A percentile compares a stretch with the other conserved stretches of the same genome.
phyloP scores from a whole-genome alignment of 192 early-diverging fungal species.

The Phlyctochytrium planicorne region DNA sequence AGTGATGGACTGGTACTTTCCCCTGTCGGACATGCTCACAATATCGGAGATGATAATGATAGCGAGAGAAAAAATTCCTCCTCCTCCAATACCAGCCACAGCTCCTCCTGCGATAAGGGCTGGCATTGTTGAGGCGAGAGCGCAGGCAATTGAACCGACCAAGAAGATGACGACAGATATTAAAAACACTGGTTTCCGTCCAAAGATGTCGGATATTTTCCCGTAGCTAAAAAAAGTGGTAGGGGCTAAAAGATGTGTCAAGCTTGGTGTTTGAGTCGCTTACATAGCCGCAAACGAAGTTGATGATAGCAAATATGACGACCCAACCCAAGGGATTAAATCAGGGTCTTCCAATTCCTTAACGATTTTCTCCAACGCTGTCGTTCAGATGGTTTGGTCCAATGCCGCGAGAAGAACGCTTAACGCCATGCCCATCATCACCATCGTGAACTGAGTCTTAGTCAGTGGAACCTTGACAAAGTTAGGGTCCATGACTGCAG shows the following conservation, averaged over 20 bases:
- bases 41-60: conserved; percentile 76
- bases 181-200: conserved; percentile 72
- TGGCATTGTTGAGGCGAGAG: conserved; percentile 55
- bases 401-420: conserved; percentile 8
- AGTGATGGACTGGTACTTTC: conserved; percentile 76
- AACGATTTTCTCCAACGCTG: conserved; percentile 32
- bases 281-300: conserved; percentile 39
- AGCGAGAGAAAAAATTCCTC: conserved; percentile 74
- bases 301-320: not conserved
- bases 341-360: conserved; percentile 4
- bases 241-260: conserved; percentile 33
- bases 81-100: conserved; percentile 78
- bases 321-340: conserved; percentile 25
- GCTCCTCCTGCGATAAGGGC: conserved; percentile 74
- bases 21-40: conserved; percentile 23
- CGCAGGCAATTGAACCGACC: conserved; percentile 80
- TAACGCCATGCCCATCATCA: conserved; percentile 1
- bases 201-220: conserved; percentile 78
- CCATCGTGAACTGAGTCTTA: conserved; percentile 4
- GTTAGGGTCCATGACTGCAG: too few species aligned
- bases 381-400: conserved; percentile 16
- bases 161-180: conserved; percentile 75
- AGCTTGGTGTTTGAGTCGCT: conserved; percentile 62
- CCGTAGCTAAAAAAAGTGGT: conserved; percentile 54
- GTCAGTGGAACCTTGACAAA: conserved; percentile 15